A percentile compares a stretch with the other conserved stretches of the same genome.
These are phyloP conservation scores for Hirschioporus abietinus DNA, from an alignment of 768 basidiomycete genomes.

Conservation along the genomic window DNA sequence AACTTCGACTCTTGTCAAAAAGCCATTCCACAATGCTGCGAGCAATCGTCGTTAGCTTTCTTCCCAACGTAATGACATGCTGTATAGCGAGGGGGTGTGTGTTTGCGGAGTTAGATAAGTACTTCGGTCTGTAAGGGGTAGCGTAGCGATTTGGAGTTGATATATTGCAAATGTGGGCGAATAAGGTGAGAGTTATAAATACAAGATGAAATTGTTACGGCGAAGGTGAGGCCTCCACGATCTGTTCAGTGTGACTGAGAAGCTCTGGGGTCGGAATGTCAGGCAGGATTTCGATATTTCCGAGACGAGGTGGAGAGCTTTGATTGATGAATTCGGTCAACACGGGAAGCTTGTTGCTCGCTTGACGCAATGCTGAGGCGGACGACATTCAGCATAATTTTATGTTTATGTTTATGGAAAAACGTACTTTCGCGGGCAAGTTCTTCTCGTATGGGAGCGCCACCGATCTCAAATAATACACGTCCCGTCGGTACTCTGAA, in stretches of 20 bases:
- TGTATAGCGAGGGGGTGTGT: no score
- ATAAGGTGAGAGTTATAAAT: not conserved
- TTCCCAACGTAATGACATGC: no score
- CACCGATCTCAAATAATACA: conserved; percentile 93
- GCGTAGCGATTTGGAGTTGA: no score
- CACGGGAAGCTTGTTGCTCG: conserved; percentile 83
- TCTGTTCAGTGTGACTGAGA: not conserved
- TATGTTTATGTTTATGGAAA: not conserved
- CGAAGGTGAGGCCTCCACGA: not conserved
- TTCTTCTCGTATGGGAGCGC: conserved; percentile 83
- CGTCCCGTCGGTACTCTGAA: conserved; percentile 78
- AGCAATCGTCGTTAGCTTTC: no score
- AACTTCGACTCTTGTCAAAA: no score
- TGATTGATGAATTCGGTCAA: conserved; percentile 81
- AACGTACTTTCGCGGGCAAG: conserved; percentile 82
- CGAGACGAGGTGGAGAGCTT: conserved; percentile 65
- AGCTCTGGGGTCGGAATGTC: not conserved
- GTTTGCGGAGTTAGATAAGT: no score
- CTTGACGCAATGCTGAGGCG: conserved; percentile 72
- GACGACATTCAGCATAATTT: conserved; percentile 5
- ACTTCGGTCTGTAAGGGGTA: no score
- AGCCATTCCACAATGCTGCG: no score
- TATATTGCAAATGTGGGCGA: not conserved
- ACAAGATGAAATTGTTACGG: not conserved
- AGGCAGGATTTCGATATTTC: conserved; percentile 20